phyloP scores from a whole-genome alignment of 176 grass and related monocot genomes.

The Calamus simplicifolius region DNA sequence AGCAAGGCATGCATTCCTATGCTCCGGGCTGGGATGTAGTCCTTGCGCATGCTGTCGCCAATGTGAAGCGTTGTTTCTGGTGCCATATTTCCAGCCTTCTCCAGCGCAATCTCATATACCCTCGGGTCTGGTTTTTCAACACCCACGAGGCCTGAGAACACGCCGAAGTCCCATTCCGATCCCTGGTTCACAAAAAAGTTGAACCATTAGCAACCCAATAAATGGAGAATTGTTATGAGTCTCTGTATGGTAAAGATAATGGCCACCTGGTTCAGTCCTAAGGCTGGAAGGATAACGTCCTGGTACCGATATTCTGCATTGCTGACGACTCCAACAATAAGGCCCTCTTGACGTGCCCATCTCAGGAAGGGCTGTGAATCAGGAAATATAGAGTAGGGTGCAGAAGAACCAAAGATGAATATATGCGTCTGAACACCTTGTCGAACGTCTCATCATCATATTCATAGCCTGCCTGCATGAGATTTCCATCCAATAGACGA shows the following conservation, averaged over 20 bases:
- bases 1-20: slow-evolving; percentile 69
- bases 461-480: slow-evolving; percentile 79
- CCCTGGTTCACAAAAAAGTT: slow-evolving; percentile 12
- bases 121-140: slow-evolving; percentile 80
- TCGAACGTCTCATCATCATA: slow-evolving; percentile 95
- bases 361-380: slow-evolving; percentile 75
- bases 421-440: slow-evolving; percentile 85
- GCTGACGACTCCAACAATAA: slow-evolving; percentile 82
- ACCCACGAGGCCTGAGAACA: slow-evolving; percentile 51
- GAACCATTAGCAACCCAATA: no score
- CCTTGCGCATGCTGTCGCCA: slow-evolving; percentile 87
- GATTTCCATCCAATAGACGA: background rate
- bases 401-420: slow-evolving; percentile 82
- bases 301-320: slow-evolving; percentile 92
- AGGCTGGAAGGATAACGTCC: slow-evolving; percentile 78
- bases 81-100: slow-evolving; percentile 59
- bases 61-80: slow-evolving; percentile 67
- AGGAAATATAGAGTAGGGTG: slow-evolving; percentile 69
- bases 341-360: slow-evolving; percentile 53
- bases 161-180: slow-evolving; percentile 51
- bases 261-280: slow-evolving; percentile 48
- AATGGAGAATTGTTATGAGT: no score
- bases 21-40: slow-evolving; percentile 53
- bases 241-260: no score
- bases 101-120: slow-evolving; percentile 76